phyloP scores from a whole-genome alignment of 257 asterid genomes.

The Salvia hispanica region DNA sequence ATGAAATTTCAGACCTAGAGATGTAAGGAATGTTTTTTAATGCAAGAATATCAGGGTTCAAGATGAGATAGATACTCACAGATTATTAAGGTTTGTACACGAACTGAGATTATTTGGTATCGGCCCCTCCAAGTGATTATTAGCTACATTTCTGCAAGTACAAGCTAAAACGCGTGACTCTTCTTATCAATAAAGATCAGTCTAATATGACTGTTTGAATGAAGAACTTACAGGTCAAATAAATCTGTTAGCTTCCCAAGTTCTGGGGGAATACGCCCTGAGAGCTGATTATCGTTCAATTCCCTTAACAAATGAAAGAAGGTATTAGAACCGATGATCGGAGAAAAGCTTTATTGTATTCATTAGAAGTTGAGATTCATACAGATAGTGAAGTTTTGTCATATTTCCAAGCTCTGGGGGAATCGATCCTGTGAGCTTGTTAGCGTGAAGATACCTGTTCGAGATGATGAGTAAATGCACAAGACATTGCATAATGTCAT shows the following conservation, averaged over 20 bases:
- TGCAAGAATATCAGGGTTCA: not conserved
- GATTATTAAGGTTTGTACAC: conserved; percentile 90
- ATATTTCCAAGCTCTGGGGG: conserved; percentile 96
- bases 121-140: conserved; percentile 75
- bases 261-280: conserved; percentile 78
- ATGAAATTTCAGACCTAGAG: not conserved
- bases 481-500: not conserved
- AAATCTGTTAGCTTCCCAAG: conserved; percentile 93
- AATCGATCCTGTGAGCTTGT: conserved; percentile 82
- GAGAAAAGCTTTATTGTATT: not conserved
- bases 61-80: conserved; percentile 53
- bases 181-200: not conserved
- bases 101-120: conserved; percentile 94
- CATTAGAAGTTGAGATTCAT: conserved; percentile 10
- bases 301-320: conserved; percentile 49
- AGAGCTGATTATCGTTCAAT: conserved; percentile 78
- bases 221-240: conserved; percentile 69
- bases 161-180: not conserved
- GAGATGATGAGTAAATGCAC: not conserved
- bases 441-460: conserved; percentile 84
- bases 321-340: not conserved
- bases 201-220: not conserved
- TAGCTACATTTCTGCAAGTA: conserved; percentile 82
- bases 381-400: conserved; percentile 95
- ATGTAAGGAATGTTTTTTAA: not conserved